Evolutionary conservation across 2,329 filamentous ascomycete genomes (phyloP).

Genomic region (Zelopaecilomyces penicillatus): DNA sequence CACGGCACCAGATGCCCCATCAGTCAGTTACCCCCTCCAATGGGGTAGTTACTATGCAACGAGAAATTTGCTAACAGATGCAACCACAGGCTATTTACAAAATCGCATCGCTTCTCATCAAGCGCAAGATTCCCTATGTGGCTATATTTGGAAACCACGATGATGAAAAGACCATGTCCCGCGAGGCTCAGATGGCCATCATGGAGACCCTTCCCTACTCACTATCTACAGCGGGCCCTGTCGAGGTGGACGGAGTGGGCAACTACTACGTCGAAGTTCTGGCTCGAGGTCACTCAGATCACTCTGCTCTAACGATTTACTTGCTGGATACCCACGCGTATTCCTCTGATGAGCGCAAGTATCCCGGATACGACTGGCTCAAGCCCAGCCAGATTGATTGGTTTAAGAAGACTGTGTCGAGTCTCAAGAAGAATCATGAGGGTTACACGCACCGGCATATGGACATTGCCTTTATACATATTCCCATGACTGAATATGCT

Average conservation of each 20-base stretch:
- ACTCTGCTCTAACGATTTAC: conserved; percentile 91
- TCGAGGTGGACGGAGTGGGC: conserved; percentile 78
- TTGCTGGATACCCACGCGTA: conserved; percentile 89
- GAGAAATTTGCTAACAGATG: conserved; percentile 14
- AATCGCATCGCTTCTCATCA: conserved; percentile 73
- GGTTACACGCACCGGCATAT: conserved; percentile 89
- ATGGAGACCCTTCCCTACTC: conserved; percentile 85
- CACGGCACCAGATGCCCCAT: conserved; percentile 83
- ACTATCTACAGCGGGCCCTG: conserved; percentile 73
- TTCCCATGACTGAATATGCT: conserved; percentile 84
- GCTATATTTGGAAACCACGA: conserved; percentile 97
- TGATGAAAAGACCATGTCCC: conserved; percentile 75
- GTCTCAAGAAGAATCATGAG: conserved; percentile 67
- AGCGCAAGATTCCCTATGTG: conserved; percentile 84
- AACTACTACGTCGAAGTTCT: conserved; percentile 93
- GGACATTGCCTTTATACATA: conserved; percentile 95
- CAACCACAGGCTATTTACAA: conserved; percentile 73
- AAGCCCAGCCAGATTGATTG: conserved; percentile 90
- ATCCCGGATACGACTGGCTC: conserved; percentile 93
- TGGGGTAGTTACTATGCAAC: neutral
- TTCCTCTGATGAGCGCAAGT: conserved; percentile 80
- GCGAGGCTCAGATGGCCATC: conserved; percentile 73
- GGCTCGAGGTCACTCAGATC: conserved; percentile 66
- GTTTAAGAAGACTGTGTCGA: conserved; percentile 73
- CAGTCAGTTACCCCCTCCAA: conserved; percentile 39